Conservation (phyloP, 768 basidiomycete species). For the Scleroderma citrinum region DNA sequence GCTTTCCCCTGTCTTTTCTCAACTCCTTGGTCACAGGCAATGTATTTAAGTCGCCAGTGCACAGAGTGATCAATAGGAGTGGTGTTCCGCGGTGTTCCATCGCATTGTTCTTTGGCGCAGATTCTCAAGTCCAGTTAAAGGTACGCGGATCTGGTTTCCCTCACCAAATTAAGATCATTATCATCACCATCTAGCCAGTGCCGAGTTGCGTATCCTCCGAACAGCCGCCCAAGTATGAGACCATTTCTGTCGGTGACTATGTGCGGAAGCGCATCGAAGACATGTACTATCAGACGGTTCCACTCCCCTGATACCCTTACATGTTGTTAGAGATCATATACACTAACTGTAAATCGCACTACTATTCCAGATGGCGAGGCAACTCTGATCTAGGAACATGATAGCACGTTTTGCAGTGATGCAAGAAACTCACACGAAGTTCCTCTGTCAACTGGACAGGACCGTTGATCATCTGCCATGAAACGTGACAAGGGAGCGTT, state of each 20-base stretch:
- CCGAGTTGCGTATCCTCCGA: slow-evolving; percentile 45
- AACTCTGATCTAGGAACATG: too few relatives aligned
- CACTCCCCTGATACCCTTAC: not conserved
- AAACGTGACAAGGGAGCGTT: too few relatives aligned
- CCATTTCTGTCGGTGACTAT: slow-evolving; percentile 78
- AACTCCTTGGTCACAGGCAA: slow-evolving; percentile 47
- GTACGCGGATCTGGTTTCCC: slow-evolving; percentile 32
- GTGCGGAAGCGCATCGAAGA: slow-evolving; percentile 69
- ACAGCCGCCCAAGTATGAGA: slow-evolving; percentile 59
- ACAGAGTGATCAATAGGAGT: slow-evolving; percentile 76
- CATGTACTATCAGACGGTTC: slow-evolving; percentile 7
- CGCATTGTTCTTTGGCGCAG: slow-evolving; percentile 86
- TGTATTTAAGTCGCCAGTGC: slow-evolving; percentile 85
- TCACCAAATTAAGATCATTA: not conserved
- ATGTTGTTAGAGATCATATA: too few relatives aligned
- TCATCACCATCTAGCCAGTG: slow-evolving; percentile 27
- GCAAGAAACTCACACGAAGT: too few relatives aligned
- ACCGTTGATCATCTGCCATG: too few relatives aligned
- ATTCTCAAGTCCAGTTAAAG: slow-evolving; percentile 78
- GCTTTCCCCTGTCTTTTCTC: too few relatives aligned
- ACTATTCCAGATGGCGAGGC: too few relatives aligned
- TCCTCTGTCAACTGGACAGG: too few relatives aligned
- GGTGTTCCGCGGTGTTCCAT: slow-evolving; percentile 74
- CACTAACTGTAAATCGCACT: too few relatives aligned
- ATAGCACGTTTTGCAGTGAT: too few relatives aligned